Evolutionary conservation across 371 early-diverging fungal species (phyloP).

Genomic region (Lichtheimia hyalospora): DNA sequence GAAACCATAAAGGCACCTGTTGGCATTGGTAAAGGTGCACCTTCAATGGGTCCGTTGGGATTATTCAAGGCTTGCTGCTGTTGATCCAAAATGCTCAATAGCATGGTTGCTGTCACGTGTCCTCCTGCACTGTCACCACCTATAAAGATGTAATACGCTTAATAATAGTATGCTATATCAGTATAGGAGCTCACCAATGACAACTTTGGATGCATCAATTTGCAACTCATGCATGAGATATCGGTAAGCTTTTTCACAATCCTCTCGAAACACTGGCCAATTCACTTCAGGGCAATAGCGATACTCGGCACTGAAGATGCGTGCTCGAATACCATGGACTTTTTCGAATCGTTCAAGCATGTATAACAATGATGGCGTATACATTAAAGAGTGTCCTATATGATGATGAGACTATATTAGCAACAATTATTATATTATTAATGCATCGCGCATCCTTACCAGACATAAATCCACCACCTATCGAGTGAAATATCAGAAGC

Average conservation of each 20-base stretch:
- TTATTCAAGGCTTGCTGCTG: neutral
- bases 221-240: constrained; percentile 26
- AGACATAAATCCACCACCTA: constrained; percentile 32
- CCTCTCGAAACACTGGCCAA: constrained; percentile 16
- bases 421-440: too few relatives aligned
- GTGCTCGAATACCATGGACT: constrained; percentile 15
- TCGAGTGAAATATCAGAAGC: too few relatives aligned
- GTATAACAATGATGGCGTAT: constrained; percentile 23
- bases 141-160: constrained; percentile 13
- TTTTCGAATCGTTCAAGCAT: constrained; percentile 22
- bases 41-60: neutral
- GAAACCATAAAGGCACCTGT: constrained; percentile 25
- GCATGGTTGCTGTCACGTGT: constrained; percentile 21
- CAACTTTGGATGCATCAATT: constrained; percentile 23
- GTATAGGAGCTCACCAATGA: constrained; percentile 18
- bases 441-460: constrained; percentile 9
- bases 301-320: constrained; percentile 31
- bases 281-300: constrained; percentile 12
- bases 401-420: too few relatives aligned
- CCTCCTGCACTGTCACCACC: constrained; percentile 45
- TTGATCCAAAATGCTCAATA: constrained; percentile 18
- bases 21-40: constrained; percentile 21
- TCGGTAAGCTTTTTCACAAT: constrained; percentile 23
- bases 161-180: neutral
- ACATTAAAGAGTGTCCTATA: constrained; percentile 24